Base-by-base conservation (phyloP, 495 filamentous ascomycete species). In the Neurospora africana region DNA sequence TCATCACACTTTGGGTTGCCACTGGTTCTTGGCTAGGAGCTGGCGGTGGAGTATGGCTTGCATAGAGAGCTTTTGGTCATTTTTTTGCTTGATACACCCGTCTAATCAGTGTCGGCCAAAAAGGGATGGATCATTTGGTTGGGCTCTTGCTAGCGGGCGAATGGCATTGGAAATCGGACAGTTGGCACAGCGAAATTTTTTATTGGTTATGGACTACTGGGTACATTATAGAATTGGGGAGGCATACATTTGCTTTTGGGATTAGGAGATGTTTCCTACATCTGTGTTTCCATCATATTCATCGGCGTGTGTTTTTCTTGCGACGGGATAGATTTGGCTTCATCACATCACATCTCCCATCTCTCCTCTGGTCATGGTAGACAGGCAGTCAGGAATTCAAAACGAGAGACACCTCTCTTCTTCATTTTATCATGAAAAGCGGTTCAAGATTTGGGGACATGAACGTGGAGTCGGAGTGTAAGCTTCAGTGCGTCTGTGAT, bases 71-170 rank as follows among this genome's bases (percentile, higher is more conserved):
- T 13, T 61, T 61, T 61, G 53, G 30, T 61, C 53, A 13, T 53
- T 53, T 53, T 53, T 36, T 53, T 53, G 44, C 44, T 53, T 53
- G 44, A 23, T 23, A 53, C 44, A 68, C 36, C 38, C 44, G 30
- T 68, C 65, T 68, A 37, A 72, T 72, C 36, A 72, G 36, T 72
- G 21, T 58, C 61, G 58, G 68, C 61, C 70, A 68, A 68, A 72
- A 53, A 38, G 53, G 39, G 33, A 23, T 19, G 58, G 27, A 33
- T 68, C 27, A 68, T 36, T 69, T 72, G 38, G 71, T 68, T 33
- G 65, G 67, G 71, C 53, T 30, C 23, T 61, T 61, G 53, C 53
- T 61, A 61, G 53, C 53, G 53, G 53, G 53, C 53, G 53, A 61
- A 61, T 27, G 53, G 23, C 53, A 61, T 35, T 72, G 71, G 71